A percentile compares a stretch with the other conserved stretches of the same genome.
Evolutionary conservation across 768 basidiomycete species (phyloP).

Genomic region (Trametes gibbosa): DNA sequence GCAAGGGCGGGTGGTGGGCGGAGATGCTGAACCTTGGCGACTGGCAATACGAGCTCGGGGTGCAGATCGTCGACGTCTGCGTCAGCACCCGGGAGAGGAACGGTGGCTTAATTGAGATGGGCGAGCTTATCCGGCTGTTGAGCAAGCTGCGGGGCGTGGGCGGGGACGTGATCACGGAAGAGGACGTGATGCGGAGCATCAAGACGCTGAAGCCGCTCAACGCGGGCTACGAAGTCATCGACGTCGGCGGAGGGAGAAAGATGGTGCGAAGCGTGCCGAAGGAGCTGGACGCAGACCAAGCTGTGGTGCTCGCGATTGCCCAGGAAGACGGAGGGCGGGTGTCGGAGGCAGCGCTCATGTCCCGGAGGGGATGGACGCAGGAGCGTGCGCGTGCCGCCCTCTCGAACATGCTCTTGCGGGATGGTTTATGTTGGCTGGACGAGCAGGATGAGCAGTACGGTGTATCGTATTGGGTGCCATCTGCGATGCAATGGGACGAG

Average conservation of each 20-base stretch:
- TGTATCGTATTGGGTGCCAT: conserved; percentile 83
- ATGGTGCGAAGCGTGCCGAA: conserved; percentile 89
- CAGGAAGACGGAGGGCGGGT: conserved; percentile 68
- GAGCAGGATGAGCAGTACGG: conserved; percentile 72
- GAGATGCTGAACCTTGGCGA: conserved; percentile 86
- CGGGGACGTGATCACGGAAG: conserved; percentile 73
- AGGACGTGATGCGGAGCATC: conserved; percentile 82
- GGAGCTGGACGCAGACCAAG: conserved; percentile 88
- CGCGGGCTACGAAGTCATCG: conserved; percentile 86
- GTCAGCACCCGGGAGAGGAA: conserved; percentile 85
- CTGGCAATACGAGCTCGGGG: conserved; percentile 94
- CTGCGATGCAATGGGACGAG: conserved; percentile 82
- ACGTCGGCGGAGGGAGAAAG: conserved; percentile 63
- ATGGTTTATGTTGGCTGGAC: conserved; percentile 95
- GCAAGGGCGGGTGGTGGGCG: conserved; percentile 89
- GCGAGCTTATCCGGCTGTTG: conserved; percentile 78
- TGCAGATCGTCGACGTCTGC: conserved; percentile 92
- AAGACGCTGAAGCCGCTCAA: conserved; percentile 84
- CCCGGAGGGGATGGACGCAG: conserved; percentile 68
- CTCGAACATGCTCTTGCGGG: conserved; percentile 88
- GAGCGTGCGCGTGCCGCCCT: conserved; percentile 76
- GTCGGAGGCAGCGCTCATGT: conserved; percentile 58
- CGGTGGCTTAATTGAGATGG: conserved; percentile 89
- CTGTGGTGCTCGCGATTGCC: conserved; percentile 74
- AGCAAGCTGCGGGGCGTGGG: conserved; percentile 69